Conservation (phyloP, 1,139 yeast species). For the Barnettozyma hawaiiensis region DNA sequence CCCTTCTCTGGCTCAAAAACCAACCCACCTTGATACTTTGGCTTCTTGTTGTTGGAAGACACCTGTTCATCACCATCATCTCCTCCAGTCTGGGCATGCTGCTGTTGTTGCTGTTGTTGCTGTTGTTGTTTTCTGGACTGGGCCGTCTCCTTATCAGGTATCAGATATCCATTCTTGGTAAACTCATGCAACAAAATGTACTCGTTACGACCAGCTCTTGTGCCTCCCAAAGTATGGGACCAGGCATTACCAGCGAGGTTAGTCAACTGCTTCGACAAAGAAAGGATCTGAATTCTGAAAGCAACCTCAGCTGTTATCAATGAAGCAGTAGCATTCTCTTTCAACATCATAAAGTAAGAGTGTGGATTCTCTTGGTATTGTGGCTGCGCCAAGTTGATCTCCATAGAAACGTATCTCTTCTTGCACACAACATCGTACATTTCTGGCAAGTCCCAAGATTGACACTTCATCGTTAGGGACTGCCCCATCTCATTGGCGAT, state of each 20-base stretch:
- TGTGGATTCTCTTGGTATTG: slow-evolving; percentile 64
- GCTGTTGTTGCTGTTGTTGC: slow-evolving; percentile 28
- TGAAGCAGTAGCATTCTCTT: slow-evolving; percentile 67
- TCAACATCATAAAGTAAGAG: slow-evolving; percentile 61
- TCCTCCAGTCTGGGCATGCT: slow-evolving; percentile 28
- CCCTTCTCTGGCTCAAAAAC: slow-evolving; percentile 98
- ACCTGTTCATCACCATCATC: slow-evolving; percentile 40
- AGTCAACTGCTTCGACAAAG: slow-evolving; percentile 87
- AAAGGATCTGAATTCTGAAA: slow-evolving; percentile 75
- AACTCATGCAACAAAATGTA: slow-evolving; percentile 91
- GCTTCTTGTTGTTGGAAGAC: slow-evolving; percentile 54
- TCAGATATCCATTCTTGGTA: slow-evolving; percentile 69
- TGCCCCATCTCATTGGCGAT: slow-evolving; percentile 94
- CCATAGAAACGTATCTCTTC: slow-evolving; percentile 55
- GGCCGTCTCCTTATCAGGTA: slow-evolving; percentile 78
- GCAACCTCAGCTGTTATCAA: slow-evolving; percentile 72
- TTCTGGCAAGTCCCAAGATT: slow-evolving; percentile 92
- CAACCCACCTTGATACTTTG: slow-evolving; percentile 91
- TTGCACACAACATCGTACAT: slow-evolving; percentile 78
- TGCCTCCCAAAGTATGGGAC: slow-evolving; percentile 92
- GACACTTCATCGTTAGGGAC: slow-evolving; percentile 85
- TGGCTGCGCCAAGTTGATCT: slow-evolving; percentile 65
- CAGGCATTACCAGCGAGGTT: slow-evolving; percentile 96
- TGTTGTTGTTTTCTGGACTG: slow-evolving; percentile 40
- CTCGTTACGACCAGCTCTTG: slow-evolving; percentile 95